Conservation (phyloP, 148 eudicot genomes). For the Rhododendron williamsianum region DNA sequence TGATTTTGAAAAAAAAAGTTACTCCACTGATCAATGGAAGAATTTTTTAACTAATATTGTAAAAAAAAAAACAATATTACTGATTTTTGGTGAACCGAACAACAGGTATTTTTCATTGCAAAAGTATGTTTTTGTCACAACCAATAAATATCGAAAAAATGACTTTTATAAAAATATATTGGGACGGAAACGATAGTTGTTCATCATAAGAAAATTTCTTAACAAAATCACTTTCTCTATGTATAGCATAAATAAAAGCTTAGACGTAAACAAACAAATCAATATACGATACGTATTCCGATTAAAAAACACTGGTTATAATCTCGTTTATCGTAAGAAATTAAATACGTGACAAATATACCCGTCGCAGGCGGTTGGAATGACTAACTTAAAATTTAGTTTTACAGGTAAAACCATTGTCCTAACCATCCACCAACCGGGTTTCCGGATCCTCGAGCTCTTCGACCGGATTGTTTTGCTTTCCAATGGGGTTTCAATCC, state of each 20-base stretch:
- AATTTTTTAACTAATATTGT: not conserved
- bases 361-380: not conserved
- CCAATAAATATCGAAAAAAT: no score
- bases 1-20: no score
- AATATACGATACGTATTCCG: not conserved
- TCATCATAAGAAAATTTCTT: no score
- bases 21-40: not conserved
- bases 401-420: conserved; percentile 52
- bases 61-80: not conserved
- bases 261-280: not conserved
- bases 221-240: no score
- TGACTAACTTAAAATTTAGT: not conserved
- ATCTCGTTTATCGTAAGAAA: not conserved
- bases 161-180: not conserved
- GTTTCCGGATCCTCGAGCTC: conserved; percentile 75
- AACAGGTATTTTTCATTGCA: not conserved
- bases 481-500: conserved; percentile 58
- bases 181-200: no score
- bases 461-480: conserved; percentile 60
- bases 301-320: not conserved
- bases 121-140: not conserved
- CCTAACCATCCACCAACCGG: conserved; percentile 89
- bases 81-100: not conserved
- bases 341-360: not conserved
- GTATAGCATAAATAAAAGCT: not conserved